phyloP scores from a whole-genome alignment of 2,329 filamentous ascomycete genomes.

The Colletotrichum siamense region DNA sequence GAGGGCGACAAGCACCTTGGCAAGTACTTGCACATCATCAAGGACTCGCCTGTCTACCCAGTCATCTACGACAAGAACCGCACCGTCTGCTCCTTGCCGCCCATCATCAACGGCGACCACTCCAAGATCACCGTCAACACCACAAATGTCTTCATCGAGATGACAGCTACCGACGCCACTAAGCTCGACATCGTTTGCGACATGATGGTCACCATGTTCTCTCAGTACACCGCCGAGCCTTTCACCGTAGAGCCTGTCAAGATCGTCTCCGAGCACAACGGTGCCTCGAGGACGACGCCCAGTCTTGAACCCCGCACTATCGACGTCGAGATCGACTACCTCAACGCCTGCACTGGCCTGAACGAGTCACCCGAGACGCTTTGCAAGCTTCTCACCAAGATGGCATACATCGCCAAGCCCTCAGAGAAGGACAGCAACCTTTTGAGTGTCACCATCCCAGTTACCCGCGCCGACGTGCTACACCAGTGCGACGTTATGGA shows the following conservation, averaged over 20 bases:
- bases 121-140: slow-evolving; percentile 95
- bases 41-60: slow-evolving; percentile 91
- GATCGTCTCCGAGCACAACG: slow-evolving; percentile 91
- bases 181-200: slow-evolving; percentile 96
- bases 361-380: slow-evolving; percentile 76
- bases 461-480: slow-evolving; percentile 91
- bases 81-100: slow-evolving; percentile 89
- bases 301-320: slow-evolving; percentile 78
- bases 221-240: slow-evolving; percentile 82
- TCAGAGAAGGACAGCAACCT: slow-evolving; percentile 73
- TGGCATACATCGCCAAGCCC: slow-evolving; percentile 84
- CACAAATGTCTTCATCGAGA: slow-evolving; percentile 95
- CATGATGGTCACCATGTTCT: slow-evolving; percentile 98
- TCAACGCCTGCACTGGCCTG: slow-evolving; percentile 91
- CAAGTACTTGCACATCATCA: slow-evolving; percentile 91
- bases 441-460: slow-evolving; percentile 82
- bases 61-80: slow-evolving; percentile 92
- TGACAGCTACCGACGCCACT: slow-evolving; percentile 93
- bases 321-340: slow-evolving; percentile 87
- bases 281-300: slow-evolving; percentile 80
- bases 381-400: slow-evolving; percentile 82
- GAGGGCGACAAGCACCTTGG: slow-evolving; percentile 93
- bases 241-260: slow-evolving; percentile 95
- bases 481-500: slow-evolving; percentile 99
- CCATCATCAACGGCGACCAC: slow-evolving; percentile 97